Base-by-base conservation (phyloP, 768 basidiomycete genomes). In the Termitomyces sp. region DNA sequence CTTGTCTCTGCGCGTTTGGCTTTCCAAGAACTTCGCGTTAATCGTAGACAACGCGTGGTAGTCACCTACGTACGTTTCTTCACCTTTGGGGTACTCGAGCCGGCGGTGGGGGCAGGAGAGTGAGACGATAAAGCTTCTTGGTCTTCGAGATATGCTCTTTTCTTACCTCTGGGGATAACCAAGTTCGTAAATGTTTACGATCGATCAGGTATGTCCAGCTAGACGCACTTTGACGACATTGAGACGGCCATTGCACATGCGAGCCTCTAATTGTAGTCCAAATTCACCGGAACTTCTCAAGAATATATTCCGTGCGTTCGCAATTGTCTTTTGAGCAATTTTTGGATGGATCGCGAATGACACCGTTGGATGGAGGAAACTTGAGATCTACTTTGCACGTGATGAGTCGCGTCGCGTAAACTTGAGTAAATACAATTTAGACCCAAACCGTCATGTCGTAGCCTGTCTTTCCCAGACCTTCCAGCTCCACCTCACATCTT, bases 1-100 rank as follows among this genome's bases (percentile, higher is more conserved):
- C 85, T 79, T 2, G 89, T 93, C 69, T 92, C 90, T 17, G 87
- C 90, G 48, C 87, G 84, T 70, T 85, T 89, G 4, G 80, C 89
- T 91, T 60, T 25, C 25, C 55, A 51, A 56, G 55, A 15, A 55
- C 29, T 17, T 43, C 67, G 61, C 25, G 31, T 54, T 46, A 48
- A 36, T 20, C 17, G 34, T 42, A n/a, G 10, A 50, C 25, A 40
- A 40, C 45, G 36, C 12, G 46, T 17, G 49, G 36, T n/a, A 51
- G 57, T 48, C 65, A 60, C 40, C 53, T 32, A 73, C 81, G 65
- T 68, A 83, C 84, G 72, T 77, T 83, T 82, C 76, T 84, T 86
- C 17, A 74, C 68, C 29, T 72, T 77, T 40, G 75, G 72, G 17
- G 40, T 53, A 37, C 42, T 61, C 48, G 59, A 46, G 40, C 68